Evolutionary conservation across 345 rosid genomes (phyloP).

Genomic region (Chamaenerion angustifolium): DNA sequence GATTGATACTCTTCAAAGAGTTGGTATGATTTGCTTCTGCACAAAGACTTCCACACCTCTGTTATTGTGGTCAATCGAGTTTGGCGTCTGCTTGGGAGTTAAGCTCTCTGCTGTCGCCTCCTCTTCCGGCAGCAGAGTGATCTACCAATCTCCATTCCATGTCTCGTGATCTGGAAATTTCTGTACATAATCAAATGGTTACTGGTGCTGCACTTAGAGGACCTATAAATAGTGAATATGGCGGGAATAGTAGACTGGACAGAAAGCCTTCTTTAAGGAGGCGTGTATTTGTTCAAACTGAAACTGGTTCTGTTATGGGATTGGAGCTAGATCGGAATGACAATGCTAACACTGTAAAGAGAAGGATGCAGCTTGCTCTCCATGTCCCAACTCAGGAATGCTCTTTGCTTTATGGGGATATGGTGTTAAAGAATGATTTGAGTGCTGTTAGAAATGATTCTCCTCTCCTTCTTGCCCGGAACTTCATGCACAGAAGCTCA

Average conservation of each 20-base stretch:
- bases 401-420: conserved; percentile 27
- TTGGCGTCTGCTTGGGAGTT: conserved; percentile 37
- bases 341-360: conserved; percentile 32
- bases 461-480: conserved; percentile 25
- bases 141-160: conserved; percentile 14
- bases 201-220: conserved; percentile 16
- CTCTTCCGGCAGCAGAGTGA: conserved; percentile 7
- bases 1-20: background rate
- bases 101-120: conserved; percentile 18
- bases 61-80: conserved; percentile 20
- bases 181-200: conserved; percentile 15
- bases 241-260: conserved; percentile 18
- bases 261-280: conserved; percentile 17
- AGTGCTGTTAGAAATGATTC: conserved; percentile 26
- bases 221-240: conserved; percentile 14
- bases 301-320: conserved; percentile 30
- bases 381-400: conserved; percentile 31
- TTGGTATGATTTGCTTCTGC: conserved; percentile 18
- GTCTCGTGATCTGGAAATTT: conserved; percentile 18
- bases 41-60: conserved; percentile 8
- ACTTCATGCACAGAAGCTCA: conserved; percentile 26
- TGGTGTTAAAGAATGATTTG: conserved; percentile 25
- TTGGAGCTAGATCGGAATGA: conserved; percentile 29
- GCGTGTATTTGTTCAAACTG: conserved; percentile 36
- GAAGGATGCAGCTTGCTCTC: conserved; percentile 28